A percentile compares a stretch with the other conserved stretches of the same genome.
These are phyloP conservation scores for Kodamaea hsintzibuensis DNA, from an alignment of 805 yeast species.

Conservation along the genomic window DNA sequence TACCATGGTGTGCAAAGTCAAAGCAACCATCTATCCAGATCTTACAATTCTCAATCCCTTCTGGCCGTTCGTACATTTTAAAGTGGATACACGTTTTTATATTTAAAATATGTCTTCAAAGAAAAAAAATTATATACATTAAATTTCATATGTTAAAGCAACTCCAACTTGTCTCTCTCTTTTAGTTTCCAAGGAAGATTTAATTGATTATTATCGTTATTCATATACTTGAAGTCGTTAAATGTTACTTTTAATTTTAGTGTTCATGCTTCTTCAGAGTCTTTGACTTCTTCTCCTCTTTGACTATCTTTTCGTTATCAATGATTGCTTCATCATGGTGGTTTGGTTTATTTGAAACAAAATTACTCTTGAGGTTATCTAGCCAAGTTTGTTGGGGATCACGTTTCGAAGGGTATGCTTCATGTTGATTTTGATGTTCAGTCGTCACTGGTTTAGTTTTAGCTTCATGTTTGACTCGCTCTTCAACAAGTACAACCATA, in stretches of 20 bases:
- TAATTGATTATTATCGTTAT: no score
- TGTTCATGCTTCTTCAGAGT: no score
- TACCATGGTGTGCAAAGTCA: conserved; percentile 95
- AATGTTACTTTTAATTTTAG: no score
- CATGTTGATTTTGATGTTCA: background rate
- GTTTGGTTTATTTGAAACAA: background rate
- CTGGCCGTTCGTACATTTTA: conserved; percentile 41
- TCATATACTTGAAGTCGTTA: no score
- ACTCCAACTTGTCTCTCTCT: no score
- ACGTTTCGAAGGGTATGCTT: background rate
- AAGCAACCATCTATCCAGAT: conserved; percentile 99
- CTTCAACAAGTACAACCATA: conserved; percentile 14
- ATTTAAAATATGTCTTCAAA: background rate
- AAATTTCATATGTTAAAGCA: background rate
- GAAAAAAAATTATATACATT: background rate
- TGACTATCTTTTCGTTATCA: background rate
- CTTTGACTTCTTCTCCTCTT: background rate
- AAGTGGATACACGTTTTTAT: conserved; percentile 3
- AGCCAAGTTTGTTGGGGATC: conserved; percentile 8
- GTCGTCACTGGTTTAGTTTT: no score
- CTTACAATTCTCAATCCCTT: conserved; percentile 45
- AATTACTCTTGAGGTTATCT: conserved; percentile 4
- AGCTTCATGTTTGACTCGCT: conserved; percentile 10
- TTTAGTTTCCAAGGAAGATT: no score
- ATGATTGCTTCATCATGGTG: no score